Base-by-base conservation (phyloP, 441 rosid genomes). In the Bocquillonia castaneifolia region DNA sequence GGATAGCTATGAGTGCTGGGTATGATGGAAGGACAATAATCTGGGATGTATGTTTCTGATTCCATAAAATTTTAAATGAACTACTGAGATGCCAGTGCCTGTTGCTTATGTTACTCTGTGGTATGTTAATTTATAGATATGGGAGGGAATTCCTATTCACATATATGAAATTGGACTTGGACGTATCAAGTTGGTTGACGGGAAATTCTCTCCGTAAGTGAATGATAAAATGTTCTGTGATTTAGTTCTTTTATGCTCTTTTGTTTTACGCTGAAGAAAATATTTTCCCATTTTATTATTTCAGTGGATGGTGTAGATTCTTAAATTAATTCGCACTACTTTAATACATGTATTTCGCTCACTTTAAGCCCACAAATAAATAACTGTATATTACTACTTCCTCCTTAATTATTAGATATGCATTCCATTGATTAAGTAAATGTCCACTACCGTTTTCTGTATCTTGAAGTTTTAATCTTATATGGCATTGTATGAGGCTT, bases 1-100 rank as follows among this genome's bases (percentile, higher is more conserved):
- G 96, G 77, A 89, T 95, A 72, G 99, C 98, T 70, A 95, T 95
- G 99, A 95, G 99, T 84, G 99, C 98, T 67, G 99, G 99, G 59
- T 95, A 95, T 78, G 99, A 95, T 79, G 99, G 99, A 71, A 86
- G 82, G 79, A 85, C 96, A 51, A 95, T 92, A 66, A 86, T 95
- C 54, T 95, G 99, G 98, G 99, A 95, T 86, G 99, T 95, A 82
- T 83, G 99, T 88, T 77, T 70, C 72, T 37, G 55, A 48, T 64
- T 70, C 63, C 75, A 53, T 37, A 60, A n/a, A 66, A 54, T 61
- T 57, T 54, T 20, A 56, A 25, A 57, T 62, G 39, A 57, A 47
- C 63, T 48, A 52, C 36, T 36, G 59, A 63, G 57, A 28, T 52
- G 59, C 62, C 63, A 67, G 63, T 68, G 37, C 54, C 70, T 70